Evolutionary conservation across 306 rosid genomes (phyloP).

Genomic region (Ormosia semicastrata): DNA sequence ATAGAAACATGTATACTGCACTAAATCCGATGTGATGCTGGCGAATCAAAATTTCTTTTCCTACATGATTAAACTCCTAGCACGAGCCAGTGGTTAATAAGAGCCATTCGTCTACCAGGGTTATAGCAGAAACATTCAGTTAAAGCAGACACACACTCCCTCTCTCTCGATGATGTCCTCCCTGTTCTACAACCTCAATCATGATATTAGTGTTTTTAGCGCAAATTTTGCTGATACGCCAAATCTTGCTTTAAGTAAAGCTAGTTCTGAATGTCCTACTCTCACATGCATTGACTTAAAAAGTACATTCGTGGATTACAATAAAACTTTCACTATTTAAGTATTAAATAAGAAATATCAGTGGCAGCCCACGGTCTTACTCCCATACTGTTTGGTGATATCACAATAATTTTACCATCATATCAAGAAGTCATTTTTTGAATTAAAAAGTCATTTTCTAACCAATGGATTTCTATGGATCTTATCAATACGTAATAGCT

Average conservation of each 20-base stretch:
- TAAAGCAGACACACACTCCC: background rate
- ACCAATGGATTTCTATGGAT: background rate
- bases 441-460: background rate
- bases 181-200: background rate
- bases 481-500: background rate
- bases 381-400: background rate
- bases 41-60: background rate
- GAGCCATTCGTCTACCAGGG: background rate
- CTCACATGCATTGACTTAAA: constrained; percentile 17
- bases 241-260: constrained; percentile 27
- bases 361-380: background rate
- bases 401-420: background rate
- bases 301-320: constrained; percentile 14
- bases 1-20: background rate
- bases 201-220: background rate
- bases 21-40: background rate
- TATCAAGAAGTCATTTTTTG: no score
- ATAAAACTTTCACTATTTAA: constrained; percentile 8
- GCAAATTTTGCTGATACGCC: background rate
- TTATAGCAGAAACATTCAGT: constrained; percentile 4
- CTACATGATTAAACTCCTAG: background rate
- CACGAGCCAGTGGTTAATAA: constrained; percentile 1
- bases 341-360: background rate
- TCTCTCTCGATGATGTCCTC: background rate
- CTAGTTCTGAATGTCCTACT: constrained; percentile 15